phyloP scores from a whole-genome alignment of 306 rosid species.

The Cucumis cinereus region DNA sequence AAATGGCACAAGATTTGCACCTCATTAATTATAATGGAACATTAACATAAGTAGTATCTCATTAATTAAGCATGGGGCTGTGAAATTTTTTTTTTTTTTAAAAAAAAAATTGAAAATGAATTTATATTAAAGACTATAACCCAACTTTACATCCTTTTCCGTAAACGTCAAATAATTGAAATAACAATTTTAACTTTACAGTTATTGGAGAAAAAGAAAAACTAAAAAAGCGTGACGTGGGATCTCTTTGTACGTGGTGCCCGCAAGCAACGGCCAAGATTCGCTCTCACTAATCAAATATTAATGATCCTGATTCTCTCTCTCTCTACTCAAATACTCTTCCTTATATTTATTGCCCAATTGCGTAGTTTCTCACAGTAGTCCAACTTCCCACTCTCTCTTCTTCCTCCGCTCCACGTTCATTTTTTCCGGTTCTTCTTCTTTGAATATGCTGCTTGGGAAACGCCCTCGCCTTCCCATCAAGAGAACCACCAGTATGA shows the following conservation, averaged over 20 bases:
- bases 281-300: neutral
- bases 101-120: neutral
- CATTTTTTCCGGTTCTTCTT: neutral
- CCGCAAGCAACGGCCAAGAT: constrained; percentile 55
- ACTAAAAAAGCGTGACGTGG: constrained; percentile 19
- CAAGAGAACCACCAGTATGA: constrained; percentile 11
- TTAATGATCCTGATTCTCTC: neutral
- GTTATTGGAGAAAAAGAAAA: neutral
- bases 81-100: no score
- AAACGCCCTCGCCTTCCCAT: constrained; percentile 1
- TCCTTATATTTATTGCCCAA: neutral
- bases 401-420: neutral
- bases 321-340: neutral
- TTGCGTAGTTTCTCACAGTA: neutral
- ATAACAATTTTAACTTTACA: neutral
- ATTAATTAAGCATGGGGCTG: neutral
- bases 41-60: neutral
- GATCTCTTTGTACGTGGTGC: constrained; percentile 11
- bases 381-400: neutral
- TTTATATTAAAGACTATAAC: neutral
- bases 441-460: neutral
- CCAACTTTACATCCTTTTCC: neutral
- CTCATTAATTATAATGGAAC: neutral
- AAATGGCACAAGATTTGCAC: neutral
- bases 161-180: neutral